Conservation (phyloP, 257 asterid genomes). For the Solanum pimpinellifolium region DNA sequence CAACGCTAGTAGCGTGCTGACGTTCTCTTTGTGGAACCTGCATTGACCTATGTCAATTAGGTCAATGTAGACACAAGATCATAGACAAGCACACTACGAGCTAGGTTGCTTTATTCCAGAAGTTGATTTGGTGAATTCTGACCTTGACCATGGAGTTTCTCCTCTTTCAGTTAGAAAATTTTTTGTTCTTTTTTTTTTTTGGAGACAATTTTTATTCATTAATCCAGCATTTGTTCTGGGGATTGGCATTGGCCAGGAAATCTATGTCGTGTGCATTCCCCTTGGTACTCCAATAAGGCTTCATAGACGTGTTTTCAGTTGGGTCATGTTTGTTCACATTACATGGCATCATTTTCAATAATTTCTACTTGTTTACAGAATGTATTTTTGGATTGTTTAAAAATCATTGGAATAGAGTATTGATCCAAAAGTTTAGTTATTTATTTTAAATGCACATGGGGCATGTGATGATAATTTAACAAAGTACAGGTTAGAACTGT, state of each 20-base stretch:
- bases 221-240: background rate
- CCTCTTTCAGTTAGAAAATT: background rate
- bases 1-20: background rate
- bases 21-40: background rate
- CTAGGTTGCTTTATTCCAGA: background rate
- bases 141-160: background rate
- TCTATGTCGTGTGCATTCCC: background rate
- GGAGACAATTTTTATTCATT: background rate
- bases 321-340: background rate
- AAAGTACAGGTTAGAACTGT: background rate
- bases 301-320: background rate
- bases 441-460: background rate
- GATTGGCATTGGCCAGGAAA: background rate
- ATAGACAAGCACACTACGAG: background rate
- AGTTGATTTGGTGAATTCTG: background rate
- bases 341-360: background rate
- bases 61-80: background rate
- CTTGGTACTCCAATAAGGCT: background rate
- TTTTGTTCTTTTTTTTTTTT: too few species aligned
- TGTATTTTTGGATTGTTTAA: background rate
- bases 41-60: background rate
- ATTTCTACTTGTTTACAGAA: background rate
- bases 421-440: background rate
- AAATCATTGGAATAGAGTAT: background rate
- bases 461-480: background rate